phyloP scores from a whole-genome alignment of 768 basidiomycete genomes.

The Russula abietina region DNA sequence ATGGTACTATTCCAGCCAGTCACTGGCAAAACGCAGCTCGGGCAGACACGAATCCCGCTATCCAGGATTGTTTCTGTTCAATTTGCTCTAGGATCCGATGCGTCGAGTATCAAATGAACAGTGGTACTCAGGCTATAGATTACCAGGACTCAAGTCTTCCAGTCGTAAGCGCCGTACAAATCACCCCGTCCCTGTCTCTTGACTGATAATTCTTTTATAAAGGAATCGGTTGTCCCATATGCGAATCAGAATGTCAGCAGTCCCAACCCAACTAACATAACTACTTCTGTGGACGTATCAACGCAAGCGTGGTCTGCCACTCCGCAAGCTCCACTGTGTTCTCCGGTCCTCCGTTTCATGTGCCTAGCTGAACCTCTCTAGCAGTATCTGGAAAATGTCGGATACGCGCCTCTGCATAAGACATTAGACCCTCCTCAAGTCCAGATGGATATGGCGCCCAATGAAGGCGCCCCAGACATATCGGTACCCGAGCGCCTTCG shows the following conservation, averaged over 20 bases:
- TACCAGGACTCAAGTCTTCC: background rate
- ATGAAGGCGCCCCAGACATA: background rate
- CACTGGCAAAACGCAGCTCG: background rate
- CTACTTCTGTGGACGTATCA: background rate
- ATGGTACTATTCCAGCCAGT: background rate
- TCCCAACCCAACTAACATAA: too few relatives aligned
- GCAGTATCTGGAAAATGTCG: too few relatives aligned
- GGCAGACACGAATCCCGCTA: background rate
- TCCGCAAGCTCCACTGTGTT: background rate
- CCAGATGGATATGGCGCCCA: background rate
- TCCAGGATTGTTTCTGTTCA: background rate
- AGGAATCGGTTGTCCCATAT: background rate
- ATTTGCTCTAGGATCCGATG: background rate
- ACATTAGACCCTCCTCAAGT: background rate
- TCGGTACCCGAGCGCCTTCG: background rate
- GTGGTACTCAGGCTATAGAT: too few relatives aligned
- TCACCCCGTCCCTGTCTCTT: background rate
- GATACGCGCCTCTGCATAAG: background rate
- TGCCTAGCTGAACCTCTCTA: background rate
- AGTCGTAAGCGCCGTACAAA: background rate
- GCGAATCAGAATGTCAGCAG: background rate
- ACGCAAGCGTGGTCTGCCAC: background rate
- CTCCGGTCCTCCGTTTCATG: background rate
- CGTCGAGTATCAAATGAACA: too few relatives aligned
- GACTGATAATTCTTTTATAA: background rate